Conservation (phyloP, 495 filamentous ascomycete genomes). For the Staphylotrichum longicolle region DNA sequence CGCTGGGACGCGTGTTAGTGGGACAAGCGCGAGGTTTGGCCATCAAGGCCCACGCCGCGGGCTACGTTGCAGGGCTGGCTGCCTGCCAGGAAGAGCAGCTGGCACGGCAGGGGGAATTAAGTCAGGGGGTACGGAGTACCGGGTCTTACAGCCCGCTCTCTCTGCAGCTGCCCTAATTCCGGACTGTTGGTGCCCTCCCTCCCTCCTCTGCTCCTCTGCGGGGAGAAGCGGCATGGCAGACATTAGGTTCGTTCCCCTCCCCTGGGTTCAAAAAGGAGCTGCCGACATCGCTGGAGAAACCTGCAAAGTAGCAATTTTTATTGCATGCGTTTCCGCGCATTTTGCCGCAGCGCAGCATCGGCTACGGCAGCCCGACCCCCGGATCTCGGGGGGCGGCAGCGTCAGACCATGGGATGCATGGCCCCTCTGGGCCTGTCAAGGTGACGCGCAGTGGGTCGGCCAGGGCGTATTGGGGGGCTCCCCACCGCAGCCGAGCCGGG, state of each 20-base stretch:
- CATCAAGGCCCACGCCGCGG: constrained; percentile 3
- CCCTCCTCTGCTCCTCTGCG: no score
- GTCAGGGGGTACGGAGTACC: not conserved
- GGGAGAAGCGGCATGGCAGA: no score
- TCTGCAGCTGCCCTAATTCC: not conserved
- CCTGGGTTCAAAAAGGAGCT: not conserved
- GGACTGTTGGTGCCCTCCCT: no score
- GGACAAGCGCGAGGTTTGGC: not conserved
- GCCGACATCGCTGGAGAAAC: constrained; percentile 9
- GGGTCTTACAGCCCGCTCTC: not conserved
- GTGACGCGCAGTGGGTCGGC: constrained; percentile 13
- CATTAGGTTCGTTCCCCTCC: no score
- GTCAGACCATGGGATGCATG: not conserved
- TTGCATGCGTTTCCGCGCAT: constrained; percentile 4
- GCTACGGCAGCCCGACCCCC: constrained; percentile 8
- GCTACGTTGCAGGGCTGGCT: constrained; percentile 15
- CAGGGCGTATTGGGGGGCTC: not conserved
- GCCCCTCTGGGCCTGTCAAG: not conserved
- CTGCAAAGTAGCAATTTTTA: not conserved
- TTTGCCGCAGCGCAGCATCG: constrained; percentile 11
- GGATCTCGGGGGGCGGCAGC: constrained; percentile 3
- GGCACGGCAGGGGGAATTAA: constrained; percentile 3
- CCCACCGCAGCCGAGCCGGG: constrained; percentile 15
- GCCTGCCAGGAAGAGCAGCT: constrained; percentile 19
- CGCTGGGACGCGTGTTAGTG: constrained; percentile 12